Percentiles rank a stretch among this genome's conserved stretches.
Evolutionary conservation across 2,329 filamentous ascomycete genomes (phyloP).

Genomic region (Botrytis tulipae): DNA sequence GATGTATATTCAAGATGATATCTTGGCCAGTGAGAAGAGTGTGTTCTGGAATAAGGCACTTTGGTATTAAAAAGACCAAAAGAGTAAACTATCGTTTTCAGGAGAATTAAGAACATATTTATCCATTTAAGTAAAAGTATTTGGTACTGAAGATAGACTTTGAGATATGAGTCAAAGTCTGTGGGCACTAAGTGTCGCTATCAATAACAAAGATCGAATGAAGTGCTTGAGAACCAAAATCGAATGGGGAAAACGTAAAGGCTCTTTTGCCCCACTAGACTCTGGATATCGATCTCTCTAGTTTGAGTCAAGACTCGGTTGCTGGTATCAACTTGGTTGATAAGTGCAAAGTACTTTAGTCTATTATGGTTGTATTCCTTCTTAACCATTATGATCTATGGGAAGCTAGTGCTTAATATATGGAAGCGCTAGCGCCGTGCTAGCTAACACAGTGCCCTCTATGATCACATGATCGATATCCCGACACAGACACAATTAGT

Average conservation of each 20-base stretch:
- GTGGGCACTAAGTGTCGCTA: not conserved
- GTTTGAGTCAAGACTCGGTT: not conserved
- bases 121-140: not conserved
- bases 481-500: no score
- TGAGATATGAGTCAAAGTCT: fast-evolving
- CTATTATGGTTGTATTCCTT: no score
- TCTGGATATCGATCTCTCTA: no score
- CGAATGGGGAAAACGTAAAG: not conserved
- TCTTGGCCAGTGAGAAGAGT: not conserved
- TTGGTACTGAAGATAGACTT: not conserved
- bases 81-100: not conserved
- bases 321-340: no score
- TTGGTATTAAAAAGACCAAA: not conserved
- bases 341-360: no score
- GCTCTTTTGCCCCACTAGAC: not conserved
- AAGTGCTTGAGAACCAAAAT: not conserved
- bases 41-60: conserved; percentile 10
- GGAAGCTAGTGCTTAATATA: no score
- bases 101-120: not conserved
- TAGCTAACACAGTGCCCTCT: no score
- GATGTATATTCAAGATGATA: conserved; percentile 7
- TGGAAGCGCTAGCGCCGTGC: no score
- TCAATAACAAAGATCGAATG: not conserved
- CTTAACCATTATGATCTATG: no score
- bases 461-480: no score